Evolutionary conservation across 2,329 filamentous ascomycete genomes (phyloP), one percentile per base, ranked within the genome.

Genomic region (Nigrograna mackinnonii): DNA sequence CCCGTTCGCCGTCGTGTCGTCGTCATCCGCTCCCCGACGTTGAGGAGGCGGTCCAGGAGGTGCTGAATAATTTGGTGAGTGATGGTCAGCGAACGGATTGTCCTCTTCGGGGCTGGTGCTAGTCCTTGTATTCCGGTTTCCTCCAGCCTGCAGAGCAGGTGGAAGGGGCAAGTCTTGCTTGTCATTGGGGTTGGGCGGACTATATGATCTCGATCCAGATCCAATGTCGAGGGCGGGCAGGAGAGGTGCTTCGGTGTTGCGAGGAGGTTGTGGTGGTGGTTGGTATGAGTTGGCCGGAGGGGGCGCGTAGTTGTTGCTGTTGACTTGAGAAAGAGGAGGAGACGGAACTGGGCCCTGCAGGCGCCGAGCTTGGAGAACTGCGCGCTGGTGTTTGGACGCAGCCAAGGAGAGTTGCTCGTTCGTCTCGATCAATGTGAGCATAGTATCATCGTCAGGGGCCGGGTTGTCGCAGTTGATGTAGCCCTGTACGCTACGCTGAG

Each of bases 341-440:
- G 55, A 50, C 6, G 54, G 47, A 9, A 46, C 39, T 40, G 47
- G 49, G 11, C 69, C 69, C 14, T 66, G 52, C 3, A 67, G 59
- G 37, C 78, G 75, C 34, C 82, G 73, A 6, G 82, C 82, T 47
- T 78, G 72, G 5, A 85, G 72, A 30, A 95, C 74, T 7, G 90
- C 86, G 41, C 91, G 84, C 68, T 95, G 89, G 67, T 96, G 89
- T 62, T 90, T 85, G 50, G 84, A 94, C 30, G 92, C 77, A 0
- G 91, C 86, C 33, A 88, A 82, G 47, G 89, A 88, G 21, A 99
- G 77, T 63, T 92, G 87, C 68, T 97, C 94, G 64, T 95, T 96
- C 12, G 90, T 94, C 68, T 96, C 91, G 60, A 99, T 96, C 48
- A 99, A 75, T 12, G 84, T 91, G 63, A 94, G 84, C 80, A 97